phyloP scores from a whole-genome alignment of 2,329 filamentous ascomycete genomes.

The Zasmidium angulare region DNA sequence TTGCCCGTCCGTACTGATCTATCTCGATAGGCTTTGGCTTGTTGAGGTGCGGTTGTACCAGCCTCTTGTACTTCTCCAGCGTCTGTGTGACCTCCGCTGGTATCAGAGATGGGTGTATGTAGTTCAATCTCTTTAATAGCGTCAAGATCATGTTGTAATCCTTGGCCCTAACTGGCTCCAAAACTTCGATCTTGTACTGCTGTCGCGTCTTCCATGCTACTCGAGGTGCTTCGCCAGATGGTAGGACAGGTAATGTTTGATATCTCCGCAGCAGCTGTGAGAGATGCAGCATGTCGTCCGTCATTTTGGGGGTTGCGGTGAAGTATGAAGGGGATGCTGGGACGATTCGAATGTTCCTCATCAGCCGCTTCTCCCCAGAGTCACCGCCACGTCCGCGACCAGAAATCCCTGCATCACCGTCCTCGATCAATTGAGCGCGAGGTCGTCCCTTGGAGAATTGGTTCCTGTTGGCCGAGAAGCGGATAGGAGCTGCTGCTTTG shows the following conservation, averaged over 20 bases:
- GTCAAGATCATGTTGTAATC: constrained; percentile 77
- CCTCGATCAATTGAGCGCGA: constrained; percentile 19
- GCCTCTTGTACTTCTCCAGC: constrained; percentile 70
- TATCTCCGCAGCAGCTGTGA: constrained; percentile 71
- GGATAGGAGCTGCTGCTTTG: constrained; percentile 31
- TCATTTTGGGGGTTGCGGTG: constrained; percentile 79
- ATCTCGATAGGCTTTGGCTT: constrained; percentile 63
- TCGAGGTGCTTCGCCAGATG: constrained; percentile 65
- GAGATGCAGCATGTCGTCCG: constrained; percentile 76
- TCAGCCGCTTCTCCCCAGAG: constrained; percentile 18
- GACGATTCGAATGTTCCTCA: constrained; percentile 63
- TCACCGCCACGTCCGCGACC: constrained; percentile 8
- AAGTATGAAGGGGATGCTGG: constrained; percentile 94
- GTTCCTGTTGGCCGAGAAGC: constrained; percentile 25
- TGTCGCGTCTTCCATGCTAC: constrained; percentile 78
- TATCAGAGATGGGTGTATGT: constrained; percentile 76
- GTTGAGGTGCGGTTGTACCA: constrained; percentile 69
- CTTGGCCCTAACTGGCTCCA: constrained; percentile 71
- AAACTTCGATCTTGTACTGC: constrained; percentile 70
- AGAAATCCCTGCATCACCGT: not conserved
- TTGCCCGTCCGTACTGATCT: constrained; percentile 74
- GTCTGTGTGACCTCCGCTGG: constrained; percentile 67
- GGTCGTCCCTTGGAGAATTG: constrained; percentile 23
- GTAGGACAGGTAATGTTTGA: constrained; percentile 68
- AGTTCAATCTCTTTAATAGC: constrained; percentile 76